These are phyloP conservation scores for Magnusiomyces magnusii DNA, from an alignment of 1,139 yeast species.

Conservation along the genomic window DNA sequence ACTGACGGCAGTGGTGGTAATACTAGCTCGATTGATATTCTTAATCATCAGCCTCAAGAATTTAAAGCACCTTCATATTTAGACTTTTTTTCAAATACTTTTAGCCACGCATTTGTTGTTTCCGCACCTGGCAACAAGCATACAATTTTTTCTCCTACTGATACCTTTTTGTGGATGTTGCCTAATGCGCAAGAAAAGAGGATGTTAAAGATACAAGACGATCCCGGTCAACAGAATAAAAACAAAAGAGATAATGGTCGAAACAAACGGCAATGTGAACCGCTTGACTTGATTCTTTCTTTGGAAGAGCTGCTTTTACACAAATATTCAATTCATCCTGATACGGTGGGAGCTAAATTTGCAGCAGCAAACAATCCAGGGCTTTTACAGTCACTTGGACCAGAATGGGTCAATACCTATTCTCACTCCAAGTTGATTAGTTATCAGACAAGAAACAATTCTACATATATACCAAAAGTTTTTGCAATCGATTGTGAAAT, in stretches of 20 bases:
- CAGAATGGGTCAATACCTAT: constrained; percentile 53
- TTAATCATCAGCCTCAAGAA: constrained; percentile 2
- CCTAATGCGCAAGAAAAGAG: neutral
- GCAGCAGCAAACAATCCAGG: constrained; percentile 16
- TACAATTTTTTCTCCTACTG: constrained; percentile 47
- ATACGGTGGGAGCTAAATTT: constrained; percentile 18
- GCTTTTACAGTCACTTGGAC: constrained; percentile 19
- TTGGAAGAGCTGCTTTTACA: constrained; percentile 41
- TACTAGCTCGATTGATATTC: constrained; percentile 12
- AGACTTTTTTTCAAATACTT: constrained; percentile 36
- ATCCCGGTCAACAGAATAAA: neutral
- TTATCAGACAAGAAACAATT: neutral
- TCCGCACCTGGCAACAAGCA: constrained; percentile 57
- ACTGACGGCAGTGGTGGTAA: constrained; percentile 21
- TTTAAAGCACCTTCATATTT: constrained; percentile 24
- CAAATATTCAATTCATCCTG: constrained; percentile 55
- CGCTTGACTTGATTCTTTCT: constrained; percentile 48
- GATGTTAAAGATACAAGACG: neutral
- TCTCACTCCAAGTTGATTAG: constrained; percentile 35
- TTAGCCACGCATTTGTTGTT: constrained; percentile 40
- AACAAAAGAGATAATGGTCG: constrained; percentile 16
- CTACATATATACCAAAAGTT: constrained; percentile 23
- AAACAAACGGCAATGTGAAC: constrained; percentile 17
- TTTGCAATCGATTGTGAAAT: constrained; percentile 93
- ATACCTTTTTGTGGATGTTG: constrained; percentile 29